Evolutionary conservation across 805 yeast genomes (phyloP).

Genomic region (Nakazawaea populi): DNA sequence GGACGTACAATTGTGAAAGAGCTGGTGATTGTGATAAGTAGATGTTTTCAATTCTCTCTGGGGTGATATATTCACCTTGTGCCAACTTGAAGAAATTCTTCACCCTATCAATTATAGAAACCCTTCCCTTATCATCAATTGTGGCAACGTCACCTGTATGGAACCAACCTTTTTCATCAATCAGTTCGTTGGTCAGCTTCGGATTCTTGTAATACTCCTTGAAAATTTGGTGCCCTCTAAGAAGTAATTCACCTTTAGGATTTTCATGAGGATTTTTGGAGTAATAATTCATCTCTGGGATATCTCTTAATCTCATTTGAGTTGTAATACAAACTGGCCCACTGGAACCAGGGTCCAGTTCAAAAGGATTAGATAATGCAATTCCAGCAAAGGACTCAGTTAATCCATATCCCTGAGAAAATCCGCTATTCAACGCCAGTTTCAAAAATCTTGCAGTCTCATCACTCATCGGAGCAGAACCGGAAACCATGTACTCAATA

Average conservation of each 20-base stretch:
- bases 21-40: slow-evolving; percentile 46
- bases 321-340: slow-evolving; percentile 46
- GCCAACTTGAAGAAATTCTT: slow-evolving; percentile 58
- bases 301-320: slow-evolving; percentile 50
- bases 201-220: slow-evolving; percentile 42
- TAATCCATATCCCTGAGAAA: slow-evolving; percentile 53
- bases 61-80: slow-evolving; percentile 32
- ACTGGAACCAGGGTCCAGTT: slow-evolving; percentile 30
- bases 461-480: slow-evolving; percentile 70
- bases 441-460: slow-evolving; percentile 56
- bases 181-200: slow-evolving; percentile 38
- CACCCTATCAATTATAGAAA: slow-evolving; percentile 50
- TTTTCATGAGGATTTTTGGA: slow-evolving; percentile 20
- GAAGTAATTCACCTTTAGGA: slow-evolving; percentile 45
- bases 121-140: slow-evolving; percentile 27
- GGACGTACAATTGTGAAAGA: slow-evolving; percentile 49
- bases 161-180: slow-evolving; percentile 49
- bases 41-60: slow-evolving; percentile 41
- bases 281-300: slow-evolving; percentile 41
- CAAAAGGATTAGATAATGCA: slow-evolving; percentile 30
- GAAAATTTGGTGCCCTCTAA: slow-evolving; percentile 54
- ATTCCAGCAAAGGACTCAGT: slow-evolving; percentile 62
- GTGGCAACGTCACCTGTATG: slow-evolving; percentile 52
- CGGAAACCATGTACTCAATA: slow-evolving; percentile 34
- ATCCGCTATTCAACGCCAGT: slow-evolving; percentile 42